Evolutionary conservation across 169 alveolate species (phyloP), one percentile per base, ranked within the genome.

Genomic region (Plasmodium reichenowi): DNA sequence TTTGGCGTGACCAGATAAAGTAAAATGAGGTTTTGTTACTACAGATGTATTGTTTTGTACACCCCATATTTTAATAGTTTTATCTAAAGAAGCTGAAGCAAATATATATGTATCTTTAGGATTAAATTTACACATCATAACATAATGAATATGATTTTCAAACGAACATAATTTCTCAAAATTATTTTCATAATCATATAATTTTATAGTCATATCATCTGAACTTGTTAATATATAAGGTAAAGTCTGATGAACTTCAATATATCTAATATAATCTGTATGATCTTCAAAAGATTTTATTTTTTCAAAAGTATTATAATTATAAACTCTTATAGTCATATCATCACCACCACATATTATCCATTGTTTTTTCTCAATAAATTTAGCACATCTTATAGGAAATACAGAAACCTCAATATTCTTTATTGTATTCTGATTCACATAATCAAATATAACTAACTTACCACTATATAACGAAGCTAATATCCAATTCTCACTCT

Each of bases 81-180:
- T 94, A 91, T 98, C 99, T 83, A 98, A 94, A 67, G 98, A 95
- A 22, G 99, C 99, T 29, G 98, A 93, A n/a, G 99, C 99, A 90
- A 99, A 99, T 76, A 97, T 96, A 62, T 96, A 93, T 15, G 97
- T 88, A 91, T 99, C 99, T 93, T 98, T 97, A 10, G 99, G 99
- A 86, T 98, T 98, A 98, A 97, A 98, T 74, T 89, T 98, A 93
- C 94, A 94, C 97, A 97, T 97, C 99, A 99, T 99, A 26, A 99
- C 99, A 89, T 98, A 99, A 95, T 99, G 99, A 58, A 98, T 96
- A 86, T 98, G 99, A 29, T 98, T 99, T 86, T 98, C 99, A 92
- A 95, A 99, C 2, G 98, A 93, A 78, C 98, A 96, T 48, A 95
- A 91, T 72, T 96, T 93, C 68, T 95, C 91, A 98, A 99, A 99